These are phyloP conservation scores for Luzula sylvatica DNA, from an alignment of 176 grass and related monocot species.

Conservation along the genomic window DNA sequence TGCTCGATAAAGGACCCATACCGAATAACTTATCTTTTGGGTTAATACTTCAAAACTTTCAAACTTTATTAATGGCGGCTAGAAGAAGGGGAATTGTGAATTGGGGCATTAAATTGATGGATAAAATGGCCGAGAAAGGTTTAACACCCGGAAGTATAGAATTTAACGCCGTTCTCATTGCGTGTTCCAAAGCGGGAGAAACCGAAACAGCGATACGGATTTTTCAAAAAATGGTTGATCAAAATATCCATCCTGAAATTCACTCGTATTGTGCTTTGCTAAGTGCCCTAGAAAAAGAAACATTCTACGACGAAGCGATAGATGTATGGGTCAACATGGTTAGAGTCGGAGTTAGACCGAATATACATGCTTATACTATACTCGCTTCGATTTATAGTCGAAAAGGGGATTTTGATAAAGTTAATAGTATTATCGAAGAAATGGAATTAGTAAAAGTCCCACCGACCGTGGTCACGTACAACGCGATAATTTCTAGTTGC, in stretches of 20 bases:
- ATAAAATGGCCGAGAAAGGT: slow-evolving; percentile 90
- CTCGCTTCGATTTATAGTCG: slow-evolving; percentile 60
- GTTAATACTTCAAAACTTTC: slow-evolving; percentile 70
- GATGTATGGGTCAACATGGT: slow-evolving; percentile 77
- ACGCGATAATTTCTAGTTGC: slow-evolving; percentile 69
- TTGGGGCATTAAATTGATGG: slow-evolving; percentile 56
- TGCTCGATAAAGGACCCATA: slow-evolving; percentile 65
- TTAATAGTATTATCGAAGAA: slow-evolving; percentile 42
- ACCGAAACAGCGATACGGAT: slow-evolving; percentile 50
- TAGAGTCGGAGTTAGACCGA: slow-evolving; percentile 58
- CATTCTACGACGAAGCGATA: slow-evolving; percentile 57
- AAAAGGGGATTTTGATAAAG: slow-evolving; percentile 47
- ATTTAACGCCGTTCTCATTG: slow-evolving; percentile 78
- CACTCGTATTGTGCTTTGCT: slow-evolving; percentile 68
- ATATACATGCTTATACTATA: slow-evolving; percentile 74
- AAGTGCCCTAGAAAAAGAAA: slow-evolving; percentile 64
- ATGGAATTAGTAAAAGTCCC: slow-evolving; percentile 43
- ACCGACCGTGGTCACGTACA: slow-evolving; percentile 81
- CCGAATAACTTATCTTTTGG: slow-evolving; percentile 73
- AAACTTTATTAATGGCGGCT: slow-evolving; percentile 51
- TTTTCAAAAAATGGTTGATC: slow-evolving; percentile 67
- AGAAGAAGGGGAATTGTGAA: slow-evolving; percentile 61
- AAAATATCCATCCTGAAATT: slow-evolving; percentile 48
- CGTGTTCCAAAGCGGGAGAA: slow-evolving; percentile 76
- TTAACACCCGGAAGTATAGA: slow-evolving; percentile 54